phyloP scores from a whole-genome alignment of 495 filamentous ascomycete genomes.

The Cladorrhinum samala region DNA sequence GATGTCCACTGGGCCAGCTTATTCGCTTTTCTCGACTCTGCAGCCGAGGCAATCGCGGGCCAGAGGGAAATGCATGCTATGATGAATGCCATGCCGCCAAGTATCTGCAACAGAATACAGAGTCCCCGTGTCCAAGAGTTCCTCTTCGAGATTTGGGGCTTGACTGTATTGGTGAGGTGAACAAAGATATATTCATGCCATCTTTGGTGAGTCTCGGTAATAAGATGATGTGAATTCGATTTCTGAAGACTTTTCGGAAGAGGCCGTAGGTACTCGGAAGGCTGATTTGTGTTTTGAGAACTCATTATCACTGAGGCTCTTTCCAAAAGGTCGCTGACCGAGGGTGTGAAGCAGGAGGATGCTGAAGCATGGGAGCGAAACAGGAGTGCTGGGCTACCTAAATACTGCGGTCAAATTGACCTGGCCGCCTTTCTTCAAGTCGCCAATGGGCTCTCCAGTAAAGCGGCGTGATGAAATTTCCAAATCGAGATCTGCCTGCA shows the following conservation, averaged over 20 bases:
- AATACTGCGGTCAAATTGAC: no score
- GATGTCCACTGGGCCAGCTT: slow-evolving; percentile 9
- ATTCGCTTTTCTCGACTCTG: slow-evolving; percentile 4
- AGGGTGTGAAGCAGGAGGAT: background rate
- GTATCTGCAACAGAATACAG: background rate
- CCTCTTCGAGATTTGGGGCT: background rate
- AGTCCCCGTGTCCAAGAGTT: background rate
- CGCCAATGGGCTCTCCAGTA: no score
- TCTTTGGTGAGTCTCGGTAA: background rate
- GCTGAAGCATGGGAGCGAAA: background rate
- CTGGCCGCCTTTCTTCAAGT: no score
- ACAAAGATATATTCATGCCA: background rate
- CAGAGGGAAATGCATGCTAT: slow-evolving; percentile 2
- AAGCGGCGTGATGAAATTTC: background rate
- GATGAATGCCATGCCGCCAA: slow-evolving; percentile 4
- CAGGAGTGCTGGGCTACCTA: no score
- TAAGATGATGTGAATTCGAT: background rate
- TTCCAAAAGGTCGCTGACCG: background rate
- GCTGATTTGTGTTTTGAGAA: no score
- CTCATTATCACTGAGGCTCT: background rate
- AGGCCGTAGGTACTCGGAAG: background rate
- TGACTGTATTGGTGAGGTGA: background rate
- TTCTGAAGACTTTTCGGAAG: background rate
- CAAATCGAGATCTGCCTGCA: background rate
- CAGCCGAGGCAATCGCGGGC: slow-evolving; percentile 3